Conservation (phyloP, 164 flowering plant genomes). For the Stephania yunnanensis region DNA sequence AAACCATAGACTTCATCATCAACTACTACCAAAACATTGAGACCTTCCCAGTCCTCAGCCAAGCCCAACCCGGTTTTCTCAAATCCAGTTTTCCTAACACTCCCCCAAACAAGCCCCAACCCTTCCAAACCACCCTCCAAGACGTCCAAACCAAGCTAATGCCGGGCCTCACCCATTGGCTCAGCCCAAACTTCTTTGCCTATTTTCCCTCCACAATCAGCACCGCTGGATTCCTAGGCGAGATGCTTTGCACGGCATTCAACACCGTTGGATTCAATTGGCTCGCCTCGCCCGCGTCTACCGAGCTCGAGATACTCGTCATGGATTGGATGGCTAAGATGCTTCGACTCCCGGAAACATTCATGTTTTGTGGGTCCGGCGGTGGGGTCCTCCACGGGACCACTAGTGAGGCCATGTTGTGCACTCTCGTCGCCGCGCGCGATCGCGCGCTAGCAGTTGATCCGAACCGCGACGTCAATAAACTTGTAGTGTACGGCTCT, state of each 20-base stretch:
- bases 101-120: slow-evolving; percentile 37
- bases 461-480: slow-evolving; percentile 5
- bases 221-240: slow-evolving; percentile 49
- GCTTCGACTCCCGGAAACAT: slow-evolving; percentile 40
- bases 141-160: slow-evolving; percentile 33
- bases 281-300: slow-evolving; percentile 57
- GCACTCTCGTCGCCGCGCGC: slow-evolving; percentile 47
- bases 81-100: slow-evolving; percentile 20
- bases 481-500: slow-evolving; percentile 52
- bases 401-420: slow-evolving; percentile 46
- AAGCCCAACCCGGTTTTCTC: slow-evolving; percentile 45
- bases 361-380: slow-evolving; percentile 44
- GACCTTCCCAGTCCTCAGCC: slow-evolving; percentile 41
- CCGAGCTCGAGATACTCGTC: slow-evolving; percentile 58
- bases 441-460: slow-evolving; percentile 27
- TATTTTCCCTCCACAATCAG: slow-evolving; percentile 52
- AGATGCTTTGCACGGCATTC: slow-evolving; percentile 49
- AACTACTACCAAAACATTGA: slow-evolving; percentile 49
- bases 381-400: slow-evolving; percentile 64
- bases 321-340: slow-evolving; percentile 57
- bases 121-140: slow-evolving; percentile 31
- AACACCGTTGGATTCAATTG: slow-evolving; percentile 60
- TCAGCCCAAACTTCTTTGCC: slow-evolving; percentile 61
- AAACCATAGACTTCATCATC: slow-evolving; percentile 48
- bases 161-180: slow-evolving; percentile 62